Evolutionary conservation across 192 early-diverging fungal species (phyloP).

Genomic region (Coemansia sp.): DNA sequence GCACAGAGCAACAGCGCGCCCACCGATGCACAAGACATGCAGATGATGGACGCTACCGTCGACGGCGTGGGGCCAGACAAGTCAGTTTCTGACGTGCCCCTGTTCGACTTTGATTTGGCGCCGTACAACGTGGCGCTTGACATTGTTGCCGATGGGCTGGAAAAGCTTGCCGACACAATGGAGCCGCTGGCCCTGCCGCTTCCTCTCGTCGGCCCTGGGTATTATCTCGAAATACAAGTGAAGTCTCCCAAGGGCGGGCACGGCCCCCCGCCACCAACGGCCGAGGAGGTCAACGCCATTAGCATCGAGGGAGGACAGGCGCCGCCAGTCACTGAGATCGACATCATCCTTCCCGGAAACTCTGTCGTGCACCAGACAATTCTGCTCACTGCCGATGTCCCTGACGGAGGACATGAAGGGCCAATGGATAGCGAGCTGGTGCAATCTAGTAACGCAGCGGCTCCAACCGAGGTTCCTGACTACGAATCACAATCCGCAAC

Average conservation of each 20-base stretch:
- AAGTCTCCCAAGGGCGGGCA: slow-evolving; percentile 34
- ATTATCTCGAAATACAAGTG: slow-evolving; percentile 44
- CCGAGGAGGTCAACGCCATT: slow-evolving; percentile 22
- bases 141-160: slow-evolving; percentile 42
- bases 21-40: neutral
- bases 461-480: too few species aligned
- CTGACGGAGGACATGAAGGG: too few species aligned
- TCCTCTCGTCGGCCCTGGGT: slow-evolving; percentile 40
- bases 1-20: neutral
- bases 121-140: slow-evolving; percentile 46
- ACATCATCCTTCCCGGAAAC: slow-evolving; percentile 45
- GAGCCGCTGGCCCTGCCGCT: slow-evolving; percentile 43
- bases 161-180: slow-evolving; percentile 42
- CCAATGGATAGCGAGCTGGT: too few species aligned
- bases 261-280: slow-evolving; percentile 9
- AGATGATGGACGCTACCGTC: neutral
- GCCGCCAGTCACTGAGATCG: slow-evolving; percentile 34
- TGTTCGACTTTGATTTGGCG: slow-evolving; percentile 44
- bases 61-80: neutral
- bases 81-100: slow-evolving; percentile 14
- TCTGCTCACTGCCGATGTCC: slow-evolving; percentile 14
- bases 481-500: too few species aligned
- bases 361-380: slow-evolving; percentile 37
- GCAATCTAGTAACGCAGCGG: too few species aligned
- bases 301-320: slow-evolving; percentile 45